phyloP scores from a whole-genome alignment of 1,284 basidiomycete genomes.

The Ustilago vetiveriae region DNA sequence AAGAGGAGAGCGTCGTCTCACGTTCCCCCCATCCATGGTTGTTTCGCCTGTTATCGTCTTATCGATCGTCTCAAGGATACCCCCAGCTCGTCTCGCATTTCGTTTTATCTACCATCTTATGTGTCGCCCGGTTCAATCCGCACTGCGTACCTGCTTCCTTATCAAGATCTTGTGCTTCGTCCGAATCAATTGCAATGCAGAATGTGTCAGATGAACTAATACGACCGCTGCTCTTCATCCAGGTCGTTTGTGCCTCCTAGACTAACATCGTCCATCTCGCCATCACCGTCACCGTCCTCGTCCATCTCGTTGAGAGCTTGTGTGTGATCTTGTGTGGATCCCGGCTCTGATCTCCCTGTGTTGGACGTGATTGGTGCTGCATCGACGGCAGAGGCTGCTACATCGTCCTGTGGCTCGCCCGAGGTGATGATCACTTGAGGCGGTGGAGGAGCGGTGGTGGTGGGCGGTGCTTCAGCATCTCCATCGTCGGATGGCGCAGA shows the following conservation, averaged over 20 bases:
- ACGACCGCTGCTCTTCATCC: conserved; percentile 14
- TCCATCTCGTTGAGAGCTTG: conserved; percentile 1
- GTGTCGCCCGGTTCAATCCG: not conserved
- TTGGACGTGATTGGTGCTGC: too few relatives aligned
- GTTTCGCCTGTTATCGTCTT: not conserved
- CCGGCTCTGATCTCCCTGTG: not conserved
- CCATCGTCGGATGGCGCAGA: conserved; percentile 34
- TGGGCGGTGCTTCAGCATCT: conserved; percentile 2
- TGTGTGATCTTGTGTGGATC: not conserved
- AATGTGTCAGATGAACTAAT: not conserved
- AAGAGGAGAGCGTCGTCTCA: not conserved
- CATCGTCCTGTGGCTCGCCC: conserved; percentile 20
- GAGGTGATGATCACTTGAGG: conserved; percentile 36
- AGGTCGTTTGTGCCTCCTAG: conserved; percentile 21
- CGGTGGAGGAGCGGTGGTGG: conserved; percentile 6
- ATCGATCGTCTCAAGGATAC: too few relatives aligned
- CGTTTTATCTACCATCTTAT: not conserved
- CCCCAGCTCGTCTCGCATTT: not conserved
- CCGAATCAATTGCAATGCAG: too few relatives aligned
- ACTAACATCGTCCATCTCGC: conserved; percentile 47
- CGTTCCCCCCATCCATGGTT: not conserved
- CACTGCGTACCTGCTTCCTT: too few relatives aligned
- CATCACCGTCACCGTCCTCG: conserved; percentile 29
- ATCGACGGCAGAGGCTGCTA: not conserved
- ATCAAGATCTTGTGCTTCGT: too few relatives aligned